Evolutionary conservation across 306 rosid species (phyloP).

Genomic region (Castanea mollissima): DNA sequence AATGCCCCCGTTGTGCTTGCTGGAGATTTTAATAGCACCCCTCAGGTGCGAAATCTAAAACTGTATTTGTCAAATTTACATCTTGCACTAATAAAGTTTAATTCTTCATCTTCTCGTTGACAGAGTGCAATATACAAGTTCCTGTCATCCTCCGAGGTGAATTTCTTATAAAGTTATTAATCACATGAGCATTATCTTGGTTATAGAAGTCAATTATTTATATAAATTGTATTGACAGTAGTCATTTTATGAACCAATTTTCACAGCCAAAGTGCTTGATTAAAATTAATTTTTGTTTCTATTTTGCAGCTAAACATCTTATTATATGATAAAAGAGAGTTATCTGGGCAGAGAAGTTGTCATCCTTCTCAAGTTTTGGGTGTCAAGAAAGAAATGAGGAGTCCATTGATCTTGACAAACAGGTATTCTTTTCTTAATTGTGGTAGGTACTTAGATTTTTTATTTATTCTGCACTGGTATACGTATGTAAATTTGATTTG

Average conservation of each 20-base stretch:
- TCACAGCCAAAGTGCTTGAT: conserved; percentile 15
- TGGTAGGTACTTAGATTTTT: conserved; percentile 1
- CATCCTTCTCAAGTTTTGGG: conserved; percentile 76
- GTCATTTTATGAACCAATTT: conserved; percentile 10
- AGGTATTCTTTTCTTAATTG: conserved; percentile 41
- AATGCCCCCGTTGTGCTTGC: conserved; percentile 74
- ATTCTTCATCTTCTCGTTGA: conserved; percentile 21
- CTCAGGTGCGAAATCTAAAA: conserved; percentile 56
- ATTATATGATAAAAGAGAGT: conserved; percentile 64
- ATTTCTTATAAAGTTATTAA: conserved; percentile 21
- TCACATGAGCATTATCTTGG: conserved; percentile 17
- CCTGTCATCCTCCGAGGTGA: conserved; percentile 80
- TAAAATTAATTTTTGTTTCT: conserved; percentile 31
- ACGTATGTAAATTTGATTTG: background rate
- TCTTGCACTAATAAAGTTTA: conserved; percentile 7
- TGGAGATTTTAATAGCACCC: conserved; percentile 85
- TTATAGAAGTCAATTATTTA: conserved; percentile 20
- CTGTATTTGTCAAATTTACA: conserved; percentile 9
- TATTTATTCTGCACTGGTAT: background rate
- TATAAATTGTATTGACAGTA: background rate
- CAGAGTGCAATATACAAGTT: conserved; percentile 96
- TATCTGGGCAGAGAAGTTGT: conserved; percentile 74
- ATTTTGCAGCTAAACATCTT: conserved; percentile 60
- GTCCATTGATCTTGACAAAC: conserved; percentile 41
- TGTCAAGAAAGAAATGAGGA: conserved; percentile 35